Evolutionary conservation across 2,329 filamentous ascomycete genomes (phyloP), one percentile per base, ranked within the genome.

Genomic region (Taxawa tesnikishii): DNA sequence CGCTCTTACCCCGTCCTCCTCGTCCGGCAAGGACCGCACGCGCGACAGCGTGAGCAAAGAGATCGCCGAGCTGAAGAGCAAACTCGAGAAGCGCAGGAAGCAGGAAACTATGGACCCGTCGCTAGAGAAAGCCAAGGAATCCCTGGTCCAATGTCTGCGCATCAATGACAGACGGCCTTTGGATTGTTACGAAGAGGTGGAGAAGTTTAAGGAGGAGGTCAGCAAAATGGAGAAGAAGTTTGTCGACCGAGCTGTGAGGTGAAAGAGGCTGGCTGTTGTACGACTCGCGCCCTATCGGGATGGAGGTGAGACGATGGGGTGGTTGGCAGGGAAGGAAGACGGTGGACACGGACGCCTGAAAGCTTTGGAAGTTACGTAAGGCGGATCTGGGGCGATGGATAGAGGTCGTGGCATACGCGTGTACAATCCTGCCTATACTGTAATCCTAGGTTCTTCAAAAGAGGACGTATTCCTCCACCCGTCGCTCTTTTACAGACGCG

Each of bases 181-280:
- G 53, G 83, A 94, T 65, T 96, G 88, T 70, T 94, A 83, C 81
- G 71, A 77, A 59, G 85, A 94, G 70, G 84, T 94, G 15, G 80
- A 92, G 63, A 68, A 67, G 13, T 96, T 96, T 59, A 93, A 87
- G 73, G 70, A 72, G 48, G 83, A 93, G 67, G 87, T 96, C 31
- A 75, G 81, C 45, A 75, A 74, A 62, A 58, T 94, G 59, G 88
- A 94, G 71, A 79, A 75, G 60, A 68, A 68, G 15, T 96, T 92
- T 74, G 83, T 94, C 21, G 79, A 92, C 52, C 83, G 78, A 62
- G 75, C 92, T 34, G 70, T 83, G 36, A 44, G 58, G 45, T 64
- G 45, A 54, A 15, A 5, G n/a, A n/a, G n/a, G n/a, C n/a, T n/a
- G n/a, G n/a, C n/a, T n/a, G n/a, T n/a, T n/a, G n/a, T n/a, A n/a